phyloP scores from a whole-genome alignment of 345 rosid genomes.

The Clarkia xantiana region DNA sequence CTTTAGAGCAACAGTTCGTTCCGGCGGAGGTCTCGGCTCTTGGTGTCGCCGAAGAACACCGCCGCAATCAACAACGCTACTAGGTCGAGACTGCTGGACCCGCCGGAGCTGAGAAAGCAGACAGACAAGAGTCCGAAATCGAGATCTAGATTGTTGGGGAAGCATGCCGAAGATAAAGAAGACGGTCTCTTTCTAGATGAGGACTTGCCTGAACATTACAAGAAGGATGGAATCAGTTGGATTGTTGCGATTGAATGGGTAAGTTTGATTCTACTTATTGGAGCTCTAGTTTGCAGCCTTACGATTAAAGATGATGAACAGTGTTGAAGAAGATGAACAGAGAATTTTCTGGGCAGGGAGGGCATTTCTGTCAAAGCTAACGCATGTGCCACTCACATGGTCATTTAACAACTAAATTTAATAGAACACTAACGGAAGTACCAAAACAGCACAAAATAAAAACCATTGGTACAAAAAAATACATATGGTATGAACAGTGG shows the following conservation, averaged over 20 bases:
- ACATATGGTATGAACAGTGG: too few species aligned
- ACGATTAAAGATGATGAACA: too few species aligned
- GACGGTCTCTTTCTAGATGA: conserved; percentile 46
- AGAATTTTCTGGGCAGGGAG: too few species aligned
- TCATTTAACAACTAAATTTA: too few species aligned
- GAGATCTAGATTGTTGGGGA: conserved; percentile 1
- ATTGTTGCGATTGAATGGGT: conserved; percentile 37
- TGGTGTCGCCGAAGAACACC: too few species aligned
- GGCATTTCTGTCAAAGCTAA: too few species aligned
- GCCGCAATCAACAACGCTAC: too few species aligned
- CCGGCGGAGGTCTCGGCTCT: conserved; percentile 15
- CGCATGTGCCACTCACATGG: too few species aligned
- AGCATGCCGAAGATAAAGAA: conserved; percentile 27
- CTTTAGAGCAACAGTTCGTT: conserved; percentile 14
- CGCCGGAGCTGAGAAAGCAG: conserved; percentile 23
- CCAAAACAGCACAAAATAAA: too few species aligned
- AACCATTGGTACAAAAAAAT: too few species aligned
- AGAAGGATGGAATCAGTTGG: conserved; percentile 15
- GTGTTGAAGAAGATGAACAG: too few species aligned
- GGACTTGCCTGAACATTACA: conserved; percentile 44
- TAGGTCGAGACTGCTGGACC: conserved; percentile 21
- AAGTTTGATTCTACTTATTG: conserved; percentile 30
- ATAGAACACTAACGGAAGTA: too few species aligned
- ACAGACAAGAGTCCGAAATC: conserved; percentile 20
- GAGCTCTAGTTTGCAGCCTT: conserved; percentile 27